Evolutionary conservation across 2,329 filamentous ascomycete genomes (phyloP), one percentile per base, ranked within the genome.

Genomic region (Aureobasidium musti): DNA sequence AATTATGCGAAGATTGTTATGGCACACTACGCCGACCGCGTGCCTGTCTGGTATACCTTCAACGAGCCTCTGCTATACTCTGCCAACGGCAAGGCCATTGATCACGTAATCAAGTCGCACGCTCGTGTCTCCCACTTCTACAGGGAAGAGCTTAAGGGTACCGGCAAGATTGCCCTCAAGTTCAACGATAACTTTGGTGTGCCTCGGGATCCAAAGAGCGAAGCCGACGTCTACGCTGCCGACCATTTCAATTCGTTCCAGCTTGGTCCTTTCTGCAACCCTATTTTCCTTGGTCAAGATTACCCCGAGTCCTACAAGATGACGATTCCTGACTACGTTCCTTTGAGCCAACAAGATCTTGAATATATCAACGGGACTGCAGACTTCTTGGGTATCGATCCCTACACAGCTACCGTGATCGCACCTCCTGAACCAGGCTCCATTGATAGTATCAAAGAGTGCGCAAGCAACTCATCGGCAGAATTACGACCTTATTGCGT

Each of bases 241-340:
- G 74, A 80, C 21, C 80, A 80, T 67, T 83, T 81, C 70, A 76
- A 77, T 53, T 70, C 70, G 8, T 75, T 78, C 65, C 79, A 81
- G 49, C 74, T 86, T 0, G 82, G 79, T 2, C 79, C 81, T 1
- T 84, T 84, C 68, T 78, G 78, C n/a, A 83, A 85, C 69, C 83
- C 84, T 0, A 79, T 85, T 26, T 84, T 81, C 70, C 77, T 85
- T 0, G 81, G 82, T 2, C 70, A 77, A 59, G 81, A 85, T 67
- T 86, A 85, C 60, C 83, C 83, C 0, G 77, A 78, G 23, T 77
- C 75, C 19, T 78, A 80, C 65, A 81, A 82, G 56, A 76, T 78
- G 21, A 82, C 82, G 0, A 75, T 82, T 2, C 73, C 77, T 0
- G 78, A 80, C 19, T 78, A 82, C n/a, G 77, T 82, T 2, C 79